Evolutionary conservation across 345 rosid species (phyloP).

Genomic region (Murraya koenigii): DNA sequence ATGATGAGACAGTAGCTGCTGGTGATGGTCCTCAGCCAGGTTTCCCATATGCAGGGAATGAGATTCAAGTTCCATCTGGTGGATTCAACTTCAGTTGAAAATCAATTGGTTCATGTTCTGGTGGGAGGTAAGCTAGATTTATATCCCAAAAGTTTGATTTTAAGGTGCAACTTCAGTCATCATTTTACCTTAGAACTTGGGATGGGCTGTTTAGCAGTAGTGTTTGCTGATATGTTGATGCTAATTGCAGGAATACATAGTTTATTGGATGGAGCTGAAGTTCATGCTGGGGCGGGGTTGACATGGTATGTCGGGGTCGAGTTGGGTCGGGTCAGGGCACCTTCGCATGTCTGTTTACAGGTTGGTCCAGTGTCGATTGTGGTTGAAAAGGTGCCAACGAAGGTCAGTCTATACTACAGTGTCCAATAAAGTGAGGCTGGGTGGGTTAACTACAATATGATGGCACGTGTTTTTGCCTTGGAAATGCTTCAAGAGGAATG

Average conservation of each 20-base stretch:
- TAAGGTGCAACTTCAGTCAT: neutral
- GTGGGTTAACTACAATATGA: neutral
- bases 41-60: conserved; percentile 68
- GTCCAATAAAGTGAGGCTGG: conserved; percentile 6
- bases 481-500: neutral
- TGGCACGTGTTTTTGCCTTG: neutral
- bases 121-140: conserved; percentile 1
- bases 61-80: conserved; percentile 58
- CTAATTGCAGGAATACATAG: conserved; percentile 11
- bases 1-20: conserved; percentile 63
- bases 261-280: conserved; percentile 1
- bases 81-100: conserved; percentile 74
- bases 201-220: neutral
- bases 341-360: conserved; percentile 9
- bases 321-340: conserved; percentile 19
- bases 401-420: conserved; percentile 15
- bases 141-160: neutral
- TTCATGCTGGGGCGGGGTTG: conserved; percentile 8
- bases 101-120: neutral
- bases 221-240: neutral
- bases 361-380: conserved; percentile 23
- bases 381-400: conserved; percentile 17
- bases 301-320: conserved; percentile 12
- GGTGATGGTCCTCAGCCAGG: conserved; percentile 52
- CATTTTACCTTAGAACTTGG: neutral